Conservation (phyloP, 164 flowering plant species). For the Vitis rotundifolia region DNA sequence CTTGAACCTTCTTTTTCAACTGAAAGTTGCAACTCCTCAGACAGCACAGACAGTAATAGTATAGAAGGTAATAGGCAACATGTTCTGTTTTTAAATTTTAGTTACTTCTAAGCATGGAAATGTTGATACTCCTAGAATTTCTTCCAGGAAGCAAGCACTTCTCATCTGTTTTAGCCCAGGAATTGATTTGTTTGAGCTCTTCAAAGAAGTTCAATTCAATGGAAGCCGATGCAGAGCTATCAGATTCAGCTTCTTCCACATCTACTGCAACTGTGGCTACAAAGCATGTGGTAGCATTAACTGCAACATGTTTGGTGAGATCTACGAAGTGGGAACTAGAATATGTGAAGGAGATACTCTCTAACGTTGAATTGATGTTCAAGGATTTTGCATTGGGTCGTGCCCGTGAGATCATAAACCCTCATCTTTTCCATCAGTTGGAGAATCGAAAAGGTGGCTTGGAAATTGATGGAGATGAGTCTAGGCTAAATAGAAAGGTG, state of each 20-base stretch:
- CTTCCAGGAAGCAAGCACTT: conserved; percentile 55
- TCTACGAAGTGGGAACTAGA: conserved; percentile 54
- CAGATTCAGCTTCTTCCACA: conserved; percentile 82
- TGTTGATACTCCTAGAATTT: neutral
- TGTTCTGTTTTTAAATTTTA: no score
- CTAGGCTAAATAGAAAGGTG: conserved; percentile 37
- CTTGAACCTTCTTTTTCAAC: conserved; percentile 64
- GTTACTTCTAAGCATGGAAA: no score
- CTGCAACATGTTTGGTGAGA: conserved; percentile 3
- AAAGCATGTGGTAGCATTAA: conserved; percentile 14
- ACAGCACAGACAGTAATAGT: conserved; percentile 45
- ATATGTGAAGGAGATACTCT: conserved; percentile 58
- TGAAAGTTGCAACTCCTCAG: conserved; percentile 78
- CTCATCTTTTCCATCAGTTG: conserved; percentile 60
- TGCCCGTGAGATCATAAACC: conserved; percentile 49
- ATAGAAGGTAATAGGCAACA: conserved; percentile 40
- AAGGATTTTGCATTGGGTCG: conserved; percentile 57
- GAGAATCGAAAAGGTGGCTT: conserved; percentile 44
- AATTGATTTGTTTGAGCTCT: conserved; percentile 28
- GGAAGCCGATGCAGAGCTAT: conserved; percentile 62
- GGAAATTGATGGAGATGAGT: conserved; percentile 19
- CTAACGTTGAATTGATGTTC: conserved; percentile 53
- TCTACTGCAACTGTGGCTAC: conserved; percentile 18
- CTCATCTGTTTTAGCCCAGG: conserved; percentile 49
- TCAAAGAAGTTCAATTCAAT: conserved; percentile 23